Evolutionary conservation across 176 grass and related monocot species (phyloP).

Genomic region (Musa schizocarpa): DNA sequence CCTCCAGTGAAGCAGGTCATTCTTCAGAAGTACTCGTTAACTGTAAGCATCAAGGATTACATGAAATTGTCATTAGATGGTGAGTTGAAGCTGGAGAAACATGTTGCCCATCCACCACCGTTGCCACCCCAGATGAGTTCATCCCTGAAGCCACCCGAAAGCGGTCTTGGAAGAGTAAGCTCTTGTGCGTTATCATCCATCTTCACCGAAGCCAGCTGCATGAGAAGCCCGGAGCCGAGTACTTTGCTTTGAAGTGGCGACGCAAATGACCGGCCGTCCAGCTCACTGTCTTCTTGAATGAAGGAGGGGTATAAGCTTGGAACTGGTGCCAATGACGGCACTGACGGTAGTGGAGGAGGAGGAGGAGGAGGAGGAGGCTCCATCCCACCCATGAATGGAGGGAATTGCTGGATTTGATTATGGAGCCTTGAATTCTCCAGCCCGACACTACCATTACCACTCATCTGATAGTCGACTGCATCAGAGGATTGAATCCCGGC

Average conservation of each 20-base stretch:
- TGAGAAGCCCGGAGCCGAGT: conserved; percentile 3
- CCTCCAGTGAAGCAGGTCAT: no score
- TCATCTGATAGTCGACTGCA: conserved; percentile 38
- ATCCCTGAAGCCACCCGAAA: conserved; percentile 26
- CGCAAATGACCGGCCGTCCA: conserved; percentile 21
- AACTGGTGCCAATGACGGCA: conserved; percentile 1
- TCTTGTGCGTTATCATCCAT: conserved; percentile 30
- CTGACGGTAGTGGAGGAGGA: conserved; percentile 3
- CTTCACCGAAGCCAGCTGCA: conserved; percentile 46
- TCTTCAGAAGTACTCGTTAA: no score
- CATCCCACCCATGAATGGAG: conserved; percentile 39
- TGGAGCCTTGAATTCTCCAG: conserved; percentile 53
- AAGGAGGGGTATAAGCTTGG: conserved; percentile 33
- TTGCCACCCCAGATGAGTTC: conserved; percentile 8
- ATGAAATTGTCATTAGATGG: conserved; percentile 24
- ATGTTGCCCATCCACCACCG: conserved; percentile 44
- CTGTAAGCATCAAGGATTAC: background rate
- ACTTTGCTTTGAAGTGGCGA: conserved; percentile 33
- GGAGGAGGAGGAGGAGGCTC: conserved; percentile 23
- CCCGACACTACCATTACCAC: conserved; percentile 29
- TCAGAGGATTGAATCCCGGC: conserved; percentile 45
- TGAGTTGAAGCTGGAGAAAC: conserved; percentile 54
- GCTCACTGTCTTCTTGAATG: conserved; percentile 30
- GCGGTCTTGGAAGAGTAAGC: conserved; percentile 43
- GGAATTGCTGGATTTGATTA: conserved; percentile 55